Evolutionary conservation across 2,329 filamentous ascomycete genomes (phyloP).

Genomic region (Aureobasidium lini): DNA sequence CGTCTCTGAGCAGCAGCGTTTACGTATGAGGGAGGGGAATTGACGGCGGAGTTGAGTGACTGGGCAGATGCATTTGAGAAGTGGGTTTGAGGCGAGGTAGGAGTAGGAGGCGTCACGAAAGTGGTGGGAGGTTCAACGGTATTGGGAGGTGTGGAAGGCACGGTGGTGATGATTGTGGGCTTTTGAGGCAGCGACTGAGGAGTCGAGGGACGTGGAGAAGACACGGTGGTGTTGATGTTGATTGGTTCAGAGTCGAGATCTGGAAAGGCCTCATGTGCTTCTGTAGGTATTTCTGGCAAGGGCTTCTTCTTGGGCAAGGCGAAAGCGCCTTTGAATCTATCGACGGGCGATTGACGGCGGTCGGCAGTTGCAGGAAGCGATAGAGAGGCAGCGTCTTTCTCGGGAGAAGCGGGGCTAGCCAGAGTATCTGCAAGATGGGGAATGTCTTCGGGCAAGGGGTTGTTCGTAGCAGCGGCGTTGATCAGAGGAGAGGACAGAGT

Average conservation of each 20-base stretch:
- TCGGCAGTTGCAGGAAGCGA: slow-evolving; percentile 29
- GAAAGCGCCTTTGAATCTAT: slow-evolving; percentile 67
- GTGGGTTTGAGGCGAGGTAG: slow-evolving; percentile 22
- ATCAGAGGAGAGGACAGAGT: slow-evolving; percentile 43
- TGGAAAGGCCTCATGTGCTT: slow-evolving; percentile 8
- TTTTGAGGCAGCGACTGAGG: slow-evolving; percentile 21
- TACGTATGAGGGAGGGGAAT: slow-evolving; percentile 5
- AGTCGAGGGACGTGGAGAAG: slow-evolving; percentile 12
- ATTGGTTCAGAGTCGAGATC: background rate
- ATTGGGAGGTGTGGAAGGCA: slow-evolving; percentile 37
- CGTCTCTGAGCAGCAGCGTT: slow-evolving; percentile 11
- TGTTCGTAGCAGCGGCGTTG: slow-evolving; percentile 15
- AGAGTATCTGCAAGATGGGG: slow-evolving; percentile 22
- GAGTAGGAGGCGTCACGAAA: slow-evolving; percentile 57
- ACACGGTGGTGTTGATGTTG: background rate
- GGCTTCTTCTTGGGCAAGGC: slow-evolving; percentile 43
- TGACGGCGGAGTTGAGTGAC: background rate
- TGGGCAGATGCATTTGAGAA: slow-evolving; percentile 11
- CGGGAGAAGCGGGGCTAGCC: slow-evolving; percentile 28
- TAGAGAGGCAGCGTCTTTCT: slow-evolving; percentile 11
- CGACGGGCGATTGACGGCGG: slow-evolving; percentile 61
- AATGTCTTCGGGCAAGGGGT: slow-evolving; percentile 18
- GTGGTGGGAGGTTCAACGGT: slow-evolving; percentile 44
- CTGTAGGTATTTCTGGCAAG: background rate
- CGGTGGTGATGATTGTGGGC: slow-evolving; percentile 29